Evolutionary conservation across 164 flowering plant genomes (phyloP), one percentile per base, ranked within the genome.

Genomic region (Piper betle): DNA sequence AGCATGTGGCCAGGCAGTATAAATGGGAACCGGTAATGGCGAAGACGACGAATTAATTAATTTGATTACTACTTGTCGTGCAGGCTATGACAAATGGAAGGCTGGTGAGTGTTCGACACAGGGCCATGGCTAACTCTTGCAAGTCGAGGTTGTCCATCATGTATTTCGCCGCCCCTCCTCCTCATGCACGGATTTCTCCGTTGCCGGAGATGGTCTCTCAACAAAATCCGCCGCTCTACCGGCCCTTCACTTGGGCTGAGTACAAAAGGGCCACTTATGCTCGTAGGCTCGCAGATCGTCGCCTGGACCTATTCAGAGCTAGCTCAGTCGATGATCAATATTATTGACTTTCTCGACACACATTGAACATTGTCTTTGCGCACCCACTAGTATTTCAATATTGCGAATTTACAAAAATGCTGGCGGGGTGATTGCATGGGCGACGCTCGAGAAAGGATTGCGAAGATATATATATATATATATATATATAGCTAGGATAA

Each of bases 21-120:
- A 12, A 13, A 54, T 13, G 57, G 57, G 19, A 8, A 13, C 7
- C 9, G 2, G 4, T 25, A 54, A 7, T 4, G 6, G 5, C 12
- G 18, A 42, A 40, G 19, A 50, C 17, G 12, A 39, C 56, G 62
- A 4, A 19, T 53, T 20, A 57, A 54, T 16, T 37, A 17, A 3
- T 4, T 42, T 54, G 19, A 19, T 12, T 16, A 18, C 33, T 57
- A 4, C 33, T 17, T 25, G 9, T 60, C 39, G 59, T 48, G 2
- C 15, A 89, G 97, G 94, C 71, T 4, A 55, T 90, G 70, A 87
- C 90, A 1, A 90, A 90, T 62, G 95, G 95, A 66, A 80, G 84
- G 62, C 66, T 90, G n/a, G n/a, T 15, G 58, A 90, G 94, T 66
- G 95, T 81, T 67, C 82, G 83, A 40, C 97, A 89, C 52, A 76